These are phyloP conservation scores for Chrysochromulina tobinii DNA, from an alignment of 78 protist species.

Conservation along the genomic window DNA sequence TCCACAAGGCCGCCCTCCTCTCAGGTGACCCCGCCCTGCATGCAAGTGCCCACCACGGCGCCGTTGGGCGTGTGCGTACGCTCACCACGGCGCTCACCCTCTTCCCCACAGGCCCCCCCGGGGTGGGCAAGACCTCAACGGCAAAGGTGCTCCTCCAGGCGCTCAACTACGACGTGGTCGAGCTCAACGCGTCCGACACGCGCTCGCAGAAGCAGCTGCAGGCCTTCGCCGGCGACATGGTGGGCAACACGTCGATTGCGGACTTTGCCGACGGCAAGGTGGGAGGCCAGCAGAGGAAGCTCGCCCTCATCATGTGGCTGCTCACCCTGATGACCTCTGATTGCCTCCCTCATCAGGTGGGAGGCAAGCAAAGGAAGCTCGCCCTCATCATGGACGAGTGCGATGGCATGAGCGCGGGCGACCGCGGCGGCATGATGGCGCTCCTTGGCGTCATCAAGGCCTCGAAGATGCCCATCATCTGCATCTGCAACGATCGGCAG, in stretches of 20 bases:
- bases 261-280: background rate
- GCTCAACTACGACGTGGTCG: constrained; percentile 79
- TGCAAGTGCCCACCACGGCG: too few species aligned
- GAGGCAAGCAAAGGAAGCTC: background rate
- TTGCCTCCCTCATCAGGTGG: too few species aligned
- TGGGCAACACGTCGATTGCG: background rate
- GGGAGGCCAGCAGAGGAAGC: background rate
- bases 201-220: constrained; percentile 74
- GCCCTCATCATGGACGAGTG: constrained; percentile 94
- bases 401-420: constrained; percentile 96
- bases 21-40: background rate
- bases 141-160: constrained; percentile 63
- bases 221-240: background rate
- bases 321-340: background rate
- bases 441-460: constrained; percentile 66
- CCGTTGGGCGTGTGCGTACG: too few species aligned
- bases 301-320: constrained; percentile 70
- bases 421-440: constrained; percentile 90
- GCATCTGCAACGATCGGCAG: constrained; percentile 92
- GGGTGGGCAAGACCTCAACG: constrained; percentile 94
- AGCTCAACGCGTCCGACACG: constrained; percentile 93
- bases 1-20: constrained; percentile 65
- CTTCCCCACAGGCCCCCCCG: background rate
- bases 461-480: constrained; percentile 88
- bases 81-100: too few species aligned